These are phyloP conservation scores for Ampelocalamus luodianensis DNA, from an alignment of 176 grass and related monocot genomes.

Conservation along the genomic window DNA sequence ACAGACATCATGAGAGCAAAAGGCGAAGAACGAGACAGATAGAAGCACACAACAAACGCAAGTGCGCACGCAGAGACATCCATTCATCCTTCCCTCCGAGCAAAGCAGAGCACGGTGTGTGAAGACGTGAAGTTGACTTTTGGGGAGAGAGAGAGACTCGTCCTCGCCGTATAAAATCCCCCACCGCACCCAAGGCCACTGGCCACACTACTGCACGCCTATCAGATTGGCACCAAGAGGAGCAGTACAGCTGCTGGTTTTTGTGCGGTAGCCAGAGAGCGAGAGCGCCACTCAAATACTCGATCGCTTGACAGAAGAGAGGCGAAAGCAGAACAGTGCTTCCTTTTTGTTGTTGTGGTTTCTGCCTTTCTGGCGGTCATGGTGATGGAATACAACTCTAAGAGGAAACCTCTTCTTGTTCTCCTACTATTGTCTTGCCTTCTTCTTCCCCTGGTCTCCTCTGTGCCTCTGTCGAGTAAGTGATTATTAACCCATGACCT, in stretches of 20 bases:
- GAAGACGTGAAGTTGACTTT: constrained; percentile 44
- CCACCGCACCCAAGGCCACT: constrained; percentile 27
- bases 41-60: not conserved
- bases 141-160: not conserved
- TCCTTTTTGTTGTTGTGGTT: not conserved
- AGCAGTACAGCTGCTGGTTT: not conserved
- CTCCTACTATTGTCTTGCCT: constrained; percentile 52
- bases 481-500: not conserved
- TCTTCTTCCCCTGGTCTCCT: constrained; percentile 48
- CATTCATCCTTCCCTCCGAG: not conserved
- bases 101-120: constrained; percentile 24
- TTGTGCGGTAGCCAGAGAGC: not conserved
- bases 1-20: not conserved
- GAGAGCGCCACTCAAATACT: not conserved
- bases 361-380: not conserved
- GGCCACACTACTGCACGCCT: not conserved
- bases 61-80: not conserved
- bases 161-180: constrained; percentile 45
- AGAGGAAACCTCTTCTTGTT: constrained; percentile 37
- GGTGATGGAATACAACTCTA: constrained; percentile 18
- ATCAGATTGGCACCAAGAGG: constrained; percentile 1
- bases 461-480: constrained; percentile 75
- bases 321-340: not conserved
- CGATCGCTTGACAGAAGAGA: not conserved
- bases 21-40: not conserved